Conservation (phyloP, 2,329 filamentous ascomycete genomes). For the Alternaria gaisen region DNA sequence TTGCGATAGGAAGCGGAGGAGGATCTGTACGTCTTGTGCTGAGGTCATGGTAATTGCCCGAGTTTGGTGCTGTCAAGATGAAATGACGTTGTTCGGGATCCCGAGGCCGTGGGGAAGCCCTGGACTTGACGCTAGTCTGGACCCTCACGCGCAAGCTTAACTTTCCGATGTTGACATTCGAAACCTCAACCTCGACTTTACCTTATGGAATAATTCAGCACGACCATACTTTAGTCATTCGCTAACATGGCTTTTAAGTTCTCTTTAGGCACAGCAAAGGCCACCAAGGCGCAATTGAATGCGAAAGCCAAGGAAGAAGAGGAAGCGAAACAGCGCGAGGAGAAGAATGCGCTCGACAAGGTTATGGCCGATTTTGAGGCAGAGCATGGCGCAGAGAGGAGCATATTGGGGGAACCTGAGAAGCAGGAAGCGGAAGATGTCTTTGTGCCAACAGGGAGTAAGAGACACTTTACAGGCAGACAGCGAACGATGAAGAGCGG, state of each 20-base stretch:
- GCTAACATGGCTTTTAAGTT: slow-evolving; percentile 42
- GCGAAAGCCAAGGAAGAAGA: slow-evolving; percentile 43
- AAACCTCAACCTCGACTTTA: background rate
- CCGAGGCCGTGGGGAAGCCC: background rate
- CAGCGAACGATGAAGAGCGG: slow-evolving; percentile 44
- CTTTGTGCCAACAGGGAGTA: slow-evolving; percentile 41
- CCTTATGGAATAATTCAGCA: background rate
- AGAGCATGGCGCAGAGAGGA: slow-evolving; percentile 38
- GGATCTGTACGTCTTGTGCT: slow-evolving; percentile 52
- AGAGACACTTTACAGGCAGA: slow-evolving; percentile 42
- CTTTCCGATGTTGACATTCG: background rate
- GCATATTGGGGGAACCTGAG: slow-evolving; percentile 35
- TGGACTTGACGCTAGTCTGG: slow-evolving; percentile 22
- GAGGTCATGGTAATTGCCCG: slow-evolving; percentile 38
- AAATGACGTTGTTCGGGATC: slow-evolving; percentile 10
- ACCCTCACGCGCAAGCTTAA: slow-evolving; percentile 19
- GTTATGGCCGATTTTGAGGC: slow-evolving; percentile 45
- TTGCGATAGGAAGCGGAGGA: slow-evolving; percentile 67
- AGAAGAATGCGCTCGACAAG: slow-evolving; percentile 42
- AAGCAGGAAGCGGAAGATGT: slow-evolving; percentile 34
- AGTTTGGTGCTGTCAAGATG: background rate
- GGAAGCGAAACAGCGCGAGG: slow-evolving; percentile 42
- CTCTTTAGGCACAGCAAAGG: slow-evolving; percentile 37
- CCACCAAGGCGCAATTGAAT: slow-evolving; percentile 35
- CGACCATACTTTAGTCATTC: background rate